Evolutionary conservation across 495 filamentous ascomycete species (phyloP).

Genomic region (Talaromyces thailandensis): DNA sequence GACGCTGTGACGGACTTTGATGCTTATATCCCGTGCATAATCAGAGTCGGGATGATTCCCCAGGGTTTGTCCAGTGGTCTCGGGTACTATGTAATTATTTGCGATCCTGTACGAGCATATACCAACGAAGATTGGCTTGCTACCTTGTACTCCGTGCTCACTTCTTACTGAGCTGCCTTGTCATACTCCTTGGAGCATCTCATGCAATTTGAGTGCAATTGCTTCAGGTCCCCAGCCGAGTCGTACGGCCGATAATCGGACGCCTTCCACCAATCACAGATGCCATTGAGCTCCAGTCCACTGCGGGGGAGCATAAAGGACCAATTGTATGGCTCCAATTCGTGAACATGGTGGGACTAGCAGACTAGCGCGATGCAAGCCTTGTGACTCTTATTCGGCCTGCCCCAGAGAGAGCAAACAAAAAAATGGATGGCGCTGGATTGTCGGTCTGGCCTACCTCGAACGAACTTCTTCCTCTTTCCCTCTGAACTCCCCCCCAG

Average conservation of each 20-base stretch:
- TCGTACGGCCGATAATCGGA: conserved; percentile 10
- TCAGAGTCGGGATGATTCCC: background rate
- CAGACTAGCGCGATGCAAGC: background rate
- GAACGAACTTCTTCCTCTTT: conserved; percentile 13
- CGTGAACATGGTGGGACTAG: background rate
- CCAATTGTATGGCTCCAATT: background rate
- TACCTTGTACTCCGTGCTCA: background rate
- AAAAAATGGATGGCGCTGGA: background rate
- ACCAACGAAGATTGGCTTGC: background rate
- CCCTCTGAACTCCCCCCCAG: conserved; percentile 12
- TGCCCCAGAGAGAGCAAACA: background rate
- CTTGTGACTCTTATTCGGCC: background rate
- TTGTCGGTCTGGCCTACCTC: conserved; percentile 13
- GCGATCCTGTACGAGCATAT: background rate
- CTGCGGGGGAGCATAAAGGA: background rate
- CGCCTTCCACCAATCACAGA: background rate
- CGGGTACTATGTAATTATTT: background rate
- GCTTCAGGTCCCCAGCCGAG: background rate
- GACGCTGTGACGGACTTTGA: background rate
- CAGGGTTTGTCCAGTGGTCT: background rate
- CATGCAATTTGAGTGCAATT: background rate
- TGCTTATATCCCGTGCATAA: background rate
- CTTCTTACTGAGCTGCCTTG: background rate
- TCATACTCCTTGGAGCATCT: background rate
- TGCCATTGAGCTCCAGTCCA: background rate